Conservation (phyloP, 768 basidiomycete species). For the Tricholomella constricta region DNA sequence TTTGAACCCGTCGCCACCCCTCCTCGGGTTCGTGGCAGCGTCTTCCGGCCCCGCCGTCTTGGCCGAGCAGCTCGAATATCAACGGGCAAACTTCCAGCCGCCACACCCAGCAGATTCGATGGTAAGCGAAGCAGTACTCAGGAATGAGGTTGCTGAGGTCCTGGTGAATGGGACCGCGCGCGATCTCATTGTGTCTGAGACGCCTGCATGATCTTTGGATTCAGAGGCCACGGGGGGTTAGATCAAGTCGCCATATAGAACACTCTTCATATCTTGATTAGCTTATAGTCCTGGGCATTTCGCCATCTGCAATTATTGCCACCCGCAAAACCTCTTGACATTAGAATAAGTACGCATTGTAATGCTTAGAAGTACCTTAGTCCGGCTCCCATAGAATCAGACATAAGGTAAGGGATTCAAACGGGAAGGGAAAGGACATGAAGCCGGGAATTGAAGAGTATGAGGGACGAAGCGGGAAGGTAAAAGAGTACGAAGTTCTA, state of each 20-base stretch:
- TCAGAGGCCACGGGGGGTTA: too few relatives aligned
- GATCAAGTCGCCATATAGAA: slow-evolving; percentile 3
- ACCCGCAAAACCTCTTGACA: too few relatives aligned
- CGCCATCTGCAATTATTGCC: too few relatives aligned
- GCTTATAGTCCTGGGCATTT: neutral
- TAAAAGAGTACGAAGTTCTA: too few relatives aligned
- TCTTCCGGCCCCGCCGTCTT: slow-evolving; percentile 55
- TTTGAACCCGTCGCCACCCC: slow-evolving; percentile 94
- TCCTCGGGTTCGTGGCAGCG: slow-evolving; percentile 94
- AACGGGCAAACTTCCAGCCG: slow-evolving; percentile 61
- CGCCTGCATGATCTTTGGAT: slow-evolving; percentile 9
- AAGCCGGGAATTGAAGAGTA: too few relatives aligned
- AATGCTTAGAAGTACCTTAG: too few relatives aligned
- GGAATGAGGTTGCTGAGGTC: slow-evolving; percentile 29
- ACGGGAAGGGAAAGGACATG: too few relatives aligned
- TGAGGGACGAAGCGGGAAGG: too few relatives aligned
- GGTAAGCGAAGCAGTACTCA: slow-evolving; percentile 66
- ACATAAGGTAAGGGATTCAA: too few relatives aligned
- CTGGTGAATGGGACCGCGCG: slow-evolving; percentile 24
- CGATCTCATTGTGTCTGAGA: slow-evolving; percentile 22
- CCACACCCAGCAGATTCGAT: slow-evolving; percentile 78
- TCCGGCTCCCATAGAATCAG: too few relatives aligned
- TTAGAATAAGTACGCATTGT: too few relatives aligned
- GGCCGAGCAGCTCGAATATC: slow-evolving; percentile 70
- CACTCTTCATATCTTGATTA: slow-evolving; percentile 5